Base-by-base conservation (phyloP, 2,329 filamentous ascomycete species). In the Aspergillus oerlinghausenensis region DNA sequence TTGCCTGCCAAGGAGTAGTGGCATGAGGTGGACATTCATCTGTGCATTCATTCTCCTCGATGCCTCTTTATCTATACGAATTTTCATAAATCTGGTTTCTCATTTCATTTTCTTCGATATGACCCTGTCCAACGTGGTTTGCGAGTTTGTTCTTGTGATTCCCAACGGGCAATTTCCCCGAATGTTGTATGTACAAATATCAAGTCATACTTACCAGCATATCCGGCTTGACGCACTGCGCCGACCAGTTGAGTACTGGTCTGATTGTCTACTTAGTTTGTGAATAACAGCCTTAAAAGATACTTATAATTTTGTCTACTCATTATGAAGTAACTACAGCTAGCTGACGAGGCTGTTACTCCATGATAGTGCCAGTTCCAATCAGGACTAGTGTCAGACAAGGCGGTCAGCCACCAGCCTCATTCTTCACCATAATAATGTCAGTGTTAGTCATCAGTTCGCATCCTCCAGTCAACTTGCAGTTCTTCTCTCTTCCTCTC, bases 161-260 rank as follows among this genome's bases (percentile, higher is more conserved):
- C 50, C 50, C 47, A 52, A 55, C 48, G 56, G 60, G 59, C 61
- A 62, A 64, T 64, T 64, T 51, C 62, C 62, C 56, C 45, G 49
- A 23, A 56, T 53, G 58, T 59, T 52, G 43, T 26, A 14, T 65
- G 63, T 65, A 65, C 55, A 63, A 65, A 62, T 62, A 65, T 52
- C 49, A 61, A 52, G 50, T 52, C 49, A 58, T 61, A 58, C 42
- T 52, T 54, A 47, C 42, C 23, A 14, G 21, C 23, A 47, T 47
- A 21, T 21, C 21, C 11, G 19, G 42, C 42, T 45, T 21, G 43
- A 47, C 14, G 17, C 43, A 11, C 10, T 4, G 43, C 19, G 21
- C 14, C 14, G 21, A 25, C 10, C 23, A 21, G 21, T 47, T 47
- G 43, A 23, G 10, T 47, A 5, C 14, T 38, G 32, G 14, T 17